Evolutionary conservation across 2,329 filamentous ascomycete genomes (phyloP), one percentile per base, ranked within the genome.

Genomic region (Herpotrichia juniperi): DNA sequence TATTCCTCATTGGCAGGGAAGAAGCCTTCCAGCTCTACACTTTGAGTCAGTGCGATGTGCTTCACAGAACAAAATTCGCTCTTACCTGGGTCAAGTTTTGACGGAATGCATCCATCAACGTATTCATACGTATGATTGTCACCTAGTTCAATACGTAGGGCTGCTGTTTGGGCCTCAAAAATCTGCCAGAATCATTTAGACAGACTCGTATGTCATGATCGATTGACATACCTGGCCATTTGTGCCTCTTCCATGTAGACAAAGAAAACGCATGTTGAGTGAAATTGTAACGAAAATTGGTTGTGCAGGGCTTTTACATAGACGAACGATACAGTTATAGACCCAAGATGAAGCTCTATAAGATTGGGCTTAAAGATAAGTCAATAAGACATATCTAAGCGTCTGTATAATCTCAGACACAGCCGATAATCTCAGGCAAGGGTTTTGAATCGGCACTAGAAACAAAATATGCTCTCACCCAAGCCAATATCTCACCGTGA

Each of bases 231-330:
- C 51, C 45, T 51, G 16, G 46, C 39, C 51, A 30, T 45, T 55
- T 12, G 57, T 55, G 6, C 57, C 57, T 11, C 43, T 26, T 10
- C 57, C 54, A 34, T 59, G 57, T 2, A 59, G 40, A 25, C 57
- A 59, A 4, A 59, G 54, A 28, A 59, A 59, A 9, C 48, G n/a
- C 56, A 59, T 59, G 21, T 16, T 30, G 39, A 10, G 7, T n/a
- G 10, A 25, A 16, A 30, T 8, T 30, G 7, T 14, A 30, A 30
- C 14, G n/a, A n/a, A n/a, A n/a, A n/a, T n/a, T n/a, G n/a, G n/a
- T n/a, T n/a, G n/a, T n/a, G n/a, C 26, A 30, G 26, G 7, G 16
- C 12, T 10, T 34, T 28, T 7, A 28, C 7, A 28, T 28, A 12
- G 7, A 7, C 26, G 12, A 28, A 28, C 26, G 26, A n/a, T n/a